phyloP scores from a whole-genome alignment of 2,329 filamentous ascomycete species.

The Aspergillus luchuensis region DNA sequence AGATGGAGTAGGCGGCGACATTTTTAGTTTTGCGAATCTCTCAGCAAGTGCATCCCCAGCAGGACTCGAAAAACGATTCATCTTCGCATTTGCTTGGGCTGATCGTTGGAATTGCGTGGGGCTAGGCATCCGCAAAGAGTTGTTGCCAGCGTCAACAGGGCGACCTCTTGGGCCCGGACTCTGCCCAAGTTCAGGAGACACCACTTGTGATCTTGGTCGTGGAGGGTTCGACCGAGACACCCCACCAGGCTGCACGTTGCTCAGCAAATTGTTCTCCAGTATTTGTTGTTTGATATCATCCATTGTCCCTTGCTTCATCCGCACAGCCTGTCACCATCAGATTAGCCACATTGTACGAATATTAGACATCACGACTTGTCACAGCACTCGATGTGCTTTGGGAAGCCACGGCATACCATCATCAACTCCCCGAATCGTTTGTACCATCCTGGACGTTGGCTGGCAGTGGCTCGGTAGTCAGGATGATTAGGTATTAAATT shows the following conservation, averaged over 20 bases:
- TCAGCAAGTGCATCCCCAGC: conserved; percentile 42
- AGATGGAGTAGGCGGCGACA: conserved; percentile 24
- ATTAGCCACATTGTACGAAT: conserved; percentile 14
- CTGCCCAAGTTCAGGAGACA: conserved; percentile 16
- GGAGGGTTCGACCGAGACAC: conserved; percentile 13
- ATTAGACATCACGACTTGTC: not conserved
- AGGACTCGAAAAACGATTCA: conserved; percentile 30
- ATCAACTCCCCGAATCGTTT: conserved; percentile 55
- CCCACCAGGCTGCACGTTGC: conserved; percentile 31
- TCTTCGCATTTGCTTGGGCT: conserved; percentile 24
- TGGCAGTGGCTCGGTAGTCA: conserved; percentile 68
- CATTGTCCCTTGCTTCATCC: conserved; percentile 47
- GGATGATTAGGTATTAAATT: conserved; percentile 75
- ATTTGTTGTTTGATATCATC: conserved; percentile 45
- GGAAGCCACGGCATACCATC: conserved; percentile 37
- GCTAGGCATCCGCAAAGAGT: conserved; percentile 43
- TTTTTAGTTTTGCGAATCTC: conserved; percentile 45
- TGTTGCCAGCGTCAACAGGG: conserved; percentile 23
- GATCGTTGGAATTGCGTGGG: conserved; percentile 41
- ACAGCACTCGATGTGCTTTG: not conserved
- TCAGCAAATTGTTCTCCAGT: conserved; percentile 39
- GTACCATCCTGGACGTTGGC: conserved; percentile 53
- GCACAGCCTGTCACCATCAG: conserved; percentile 32
- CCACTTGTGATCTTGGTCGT: conserved; percentile 14
- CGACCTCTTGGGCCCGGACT: conserved; percentile 25